Percentiles rank a stretch among this genome's conserved stretches.
phyloP scores from a whole-genome alignment of 2,329 filamentous ascomycete genomes.

The Trichoderma sp. region DNA sequence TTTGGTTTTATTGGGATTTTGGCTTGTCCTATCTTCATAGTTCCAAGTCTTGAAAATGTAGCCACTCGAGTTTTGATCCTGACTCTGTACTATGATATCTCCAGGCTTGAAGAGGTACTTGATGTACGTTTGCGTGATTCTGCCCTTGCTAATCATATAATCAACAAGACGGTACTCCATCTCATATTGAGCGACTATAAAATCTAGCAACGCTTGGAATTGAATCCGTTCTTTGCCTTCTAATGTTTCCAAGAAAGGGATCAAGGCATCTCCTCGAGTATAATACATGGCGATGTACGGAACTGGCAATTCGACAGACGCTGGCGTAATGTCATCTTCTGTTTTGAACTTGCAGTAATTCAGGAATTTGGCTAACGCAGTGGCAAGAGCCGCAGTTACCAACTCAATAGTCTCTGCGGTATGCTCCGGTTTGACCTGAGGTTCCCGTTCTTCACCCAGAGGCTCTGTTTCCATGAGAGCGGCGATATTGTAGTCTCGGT shows the following conservation, averaged over 20 bases:
- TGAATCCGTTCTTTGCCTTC: not conserved
- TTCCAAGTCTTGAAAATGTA: not conserved
- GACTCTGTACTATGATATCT: not conserved
- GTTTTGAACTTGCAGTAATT: not conserved
- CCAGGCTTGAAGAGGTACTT: not conserved
- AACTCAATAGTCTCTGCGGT: not conserved
- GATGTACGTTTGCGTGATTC: not conserved
- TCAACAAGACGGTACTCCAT: not conserved
- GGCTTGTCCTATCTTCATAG: not conserved
- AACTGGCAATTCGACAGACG: not conserved
- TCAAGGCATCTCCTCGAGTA: not conserved
- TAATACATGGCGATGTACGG: not conserved
- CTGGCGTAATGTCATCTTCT: fast-evolving
- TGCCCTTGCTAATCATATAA: not conserved
- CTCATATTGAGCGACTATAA: not conserved
- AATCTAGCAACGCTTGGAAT: not conserved
- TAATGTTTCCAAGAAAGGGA: not conserved
- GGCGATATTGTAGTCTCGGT: not conserved
- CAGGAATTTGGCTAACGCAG: too few species aligned
- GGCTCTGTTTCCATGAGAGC: not conserved
- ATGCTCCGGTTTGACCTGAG: not conserved
- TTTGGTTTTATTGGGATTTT: not conserved
- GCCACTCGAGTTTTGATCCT: not conserved
- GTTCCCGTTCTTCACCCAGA: not conserved
- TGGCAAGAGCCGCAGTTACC: too few species aligned